Conservation (phyloP, 2,329 filamentous ascomycete species). For the Parafenestella ontariensis region DNA sequence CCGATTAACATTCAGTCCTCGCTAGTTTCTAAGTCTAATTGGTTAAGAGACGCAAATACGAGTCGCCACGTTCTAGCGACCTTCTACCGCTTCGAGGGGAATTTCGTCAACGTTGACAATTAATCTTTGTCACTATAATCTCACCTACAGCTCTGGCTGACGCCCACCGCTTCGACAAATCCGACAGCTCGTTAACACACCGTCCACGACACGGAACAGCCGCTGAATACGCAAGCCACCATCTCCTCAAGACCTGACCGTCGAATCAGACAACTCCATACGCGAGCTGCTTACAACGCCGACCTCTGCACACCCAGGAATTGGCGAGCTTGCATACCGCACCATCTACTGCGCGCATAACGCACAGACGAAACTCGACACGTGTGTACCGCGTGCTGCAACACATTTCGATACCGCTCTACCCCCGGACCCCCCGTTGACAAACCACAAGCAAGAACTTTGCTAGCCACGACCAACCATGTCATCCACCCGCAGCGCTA, state of each 20-base stretch:
- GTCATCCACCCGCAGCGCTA: slow-evolving; percentile 17
- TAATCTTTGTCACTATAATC: slow-evolving; percentile 7
- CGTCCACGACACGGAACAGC: slow-evolving; percentile 6
- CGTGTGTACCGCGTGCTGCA: slow-evolving; percentile 6
- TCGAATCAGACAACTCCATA: slow-evolving; percentile 4
- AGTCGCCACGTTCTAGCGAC: slow-evolving; percentile 2
- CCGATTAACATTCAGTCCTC: neutral
- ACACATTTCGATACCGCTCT: neutral
- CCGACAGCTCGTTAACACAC: slow-evolving; percentile 13
- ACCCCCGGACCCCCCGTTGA: slow-evolving; percentile 2
- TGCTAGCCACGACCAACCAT: slow-evolving; percentile 6
- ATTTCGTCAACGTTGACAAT: slow-evolving; percentile 1
- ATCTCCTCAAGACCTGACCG: neutral
- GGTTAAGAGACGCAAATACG: neutral
- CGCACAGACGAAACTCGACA: neutral
- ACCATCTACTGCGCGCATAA: neutral
- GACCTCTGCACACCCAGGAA: neutral
- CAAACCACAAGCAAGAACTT: neutral
- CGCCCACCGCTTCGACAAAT: slow-evolving; percentile 14
- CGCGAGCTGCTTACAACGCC: neutral
- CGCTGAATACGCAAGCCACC: slow-evolving; percentile 9
- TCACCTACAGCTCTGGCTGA: slow-evolving; percentile 13
- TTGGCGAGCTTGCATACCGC: neutral
- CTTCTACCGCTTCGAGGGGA: slow-evolving; percentile 1
- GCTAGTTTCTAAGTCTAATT: neutral